Evolutionary conservation across 805 yeast genomes (phyloP), one percentile per base, ranked within the genome.

Genomic region (Jamesozyma gamospora): DNA sequence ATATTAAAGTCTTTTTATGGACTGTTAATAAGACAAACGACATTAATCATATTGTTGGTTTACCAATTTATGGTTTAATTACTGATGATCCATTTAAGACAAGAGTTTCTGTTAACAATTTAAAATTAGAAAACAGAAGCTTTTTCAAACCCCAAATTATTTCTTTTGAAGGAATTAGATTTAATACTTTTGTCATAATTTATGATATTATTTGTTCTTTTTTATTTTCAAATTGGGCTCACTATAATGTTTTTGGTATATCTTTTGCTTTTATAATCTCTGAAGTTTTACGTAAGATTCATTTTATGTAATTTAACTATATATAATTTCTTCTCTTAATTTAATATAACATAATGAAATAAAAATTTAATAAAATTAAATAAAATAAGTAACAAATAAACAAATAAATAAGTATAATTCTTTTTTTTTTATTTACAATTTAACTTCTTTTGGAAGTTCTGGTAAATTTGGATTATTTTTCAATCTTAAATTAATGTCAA

Each of bases 1-100:
- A 60, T 28, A 60, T 68, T 24, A 60, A 62, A 10, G 55, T 70
- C 3, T 73, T 66, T 42, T 49, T 70, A 3, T 75, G 82, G 82
- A 75, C 81, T 1, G 62, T 73, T 14, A 75, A 75, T 51, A 41
- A 58, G 42, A 45, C 56, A 36, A 36, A 49, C 17, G 57, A 58
- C 48, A 40, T 60, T 55, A 35, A 56, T 39, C 48, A 48, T 44
- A 34, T 50, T 34, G 35, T 52, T 16, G 56, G 56, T 19, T 37
- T 58, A 27, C 60, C 62, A 26, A 54, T 59, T 15, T 39, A 44
- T 28, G 64, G 63, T 29, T 45, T 52, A n/a, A 51, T 59, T 8
- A 55, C 62, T 2, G 64, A 59, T 42, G 50, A 54, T 36, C 63
- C 63, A 16, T 31, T 43, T 2, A 39, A 40, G 19, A 48, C 60